Evolutionary conservation across 495 filamentous ascomycete species (phyloP), one percentile per base, ranked within the genome.

Genomic region (Penicillium paradoxum): DNA sequence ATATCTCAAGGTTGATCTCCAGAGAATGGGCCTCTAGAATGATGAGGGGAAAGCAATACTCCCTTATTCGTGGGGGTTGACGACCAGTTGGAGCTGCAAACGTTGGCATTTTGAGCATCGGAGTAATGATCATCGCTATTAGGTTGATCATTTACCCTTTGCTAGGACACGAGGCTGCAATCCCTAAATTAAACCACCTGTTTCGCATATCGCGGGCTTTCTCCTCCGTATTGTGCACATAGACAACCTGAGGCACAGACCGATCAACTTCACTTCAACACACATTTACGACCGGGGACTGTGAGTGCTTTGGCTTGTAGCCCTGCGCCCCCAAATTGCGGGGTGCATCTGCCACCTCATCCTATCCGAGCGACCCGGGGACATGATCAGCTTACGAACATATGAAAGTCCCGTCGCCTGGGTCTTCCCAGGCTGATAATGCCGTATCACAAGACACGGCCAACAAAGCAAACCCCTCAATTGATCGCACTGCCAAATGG

Each of bases 341-440:
- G 62, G 62, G 62, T 64, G 56, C 58, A 59, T 50, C 50, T 58
- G 51, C 61, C 58, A 58, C 51, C 54, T 63, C 57, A 54, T 51
- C 21, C 40, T 25, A 15, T 49, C 38, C 49, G 46, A 49, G 46
- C 46, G 34, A 49, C 24, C 24, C 24, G 24, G 24, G 24, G 24
- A 3, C 15, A 49, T 39, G 3, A 19, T 49, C 36, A 32, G 19
- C 29, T 43, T 51, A 42, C 33, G 24, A 30, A 30, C 42, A 24
- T 38, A 21, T 25, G 33, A 27, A 27, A 29, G 11, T 10, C 22
- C 15, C 6, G 6, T 37, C 37, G 14, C 10, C 21, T 9, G 32
- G 42, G 42, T 32, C n/a, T 9, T 45, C 25, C 42, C 13, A 14
- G 38, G 38, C 46, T 49, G 34, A 49, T 32, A 36, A 37, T 21